Evolutionary conservation across 345 rosid genomes (phyloP).

Genomic region (Trapa incisa): DNA sequence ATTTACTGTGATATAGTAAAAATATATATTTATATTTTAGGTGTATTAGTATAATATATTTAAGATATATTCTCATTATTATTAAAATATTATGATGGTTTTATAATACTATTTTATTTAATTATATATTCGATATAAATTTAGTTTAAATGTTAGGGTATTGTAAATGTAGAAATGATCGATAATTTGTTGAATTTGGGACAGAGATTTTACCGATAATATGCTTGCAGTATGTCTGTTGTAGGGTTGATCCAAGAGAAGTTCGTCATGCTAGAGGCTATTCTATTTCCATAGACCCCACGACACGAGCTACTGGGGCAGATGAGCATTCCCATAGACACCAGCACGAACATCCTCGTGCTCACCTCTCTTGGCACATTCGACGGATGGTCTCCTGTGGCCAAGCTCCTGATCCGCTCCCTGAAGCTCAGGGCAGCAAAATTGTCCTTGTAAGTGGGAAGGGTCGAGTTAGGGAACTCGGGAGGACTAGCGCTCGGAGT

Average conservation of each 20-base stretch:
- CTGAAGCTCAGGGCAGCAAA: constrained; percentile 1
- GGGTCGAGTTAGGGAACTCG: not conserved
- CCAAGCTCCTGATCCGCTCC: constrained; percentile 12
- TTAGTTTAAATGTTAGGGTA: too few species aligned
- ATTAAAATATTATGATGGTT: too few species aligned
- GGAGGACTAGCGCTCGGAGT: not conserved
- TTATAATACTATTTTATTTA: too few species aligned
- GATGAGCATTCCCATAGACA: constrained; percentile 21
- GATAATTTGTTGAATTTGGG: not conserved
- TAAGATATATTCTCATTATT: too few species aligned
- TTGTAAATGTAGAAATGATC: too few species aligned
- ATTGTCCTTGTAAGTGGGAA: constrained; percentile 6
- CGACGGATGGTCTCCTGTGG: constrained; percentile 12
- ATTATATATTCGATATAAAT: too few species aligned
- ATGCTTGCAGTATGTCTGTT: constrained; percentile 19
- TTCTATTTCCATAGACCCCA: constrained; percentile 12
- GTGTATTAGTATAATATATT: too few species aligned
- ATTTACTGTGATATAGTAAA: too few species aligned
- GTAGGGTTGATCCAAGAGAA: constrained; percentile 16
- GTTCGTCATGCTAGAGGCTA: constrained; percentile 30
- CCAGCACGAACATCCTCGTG: constrained; percentile 18
- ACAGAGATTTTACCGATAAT: constrained; percentile 9
- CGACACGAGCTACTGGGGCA: constrained; percentile 15
- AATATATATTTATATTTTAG: too few species aligned
- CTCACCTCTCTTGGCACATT: constrained; percentile 26